Base-by-base conservation (phyloP, 345 rosid species). In the Gossypium longicalyx region DNA sequence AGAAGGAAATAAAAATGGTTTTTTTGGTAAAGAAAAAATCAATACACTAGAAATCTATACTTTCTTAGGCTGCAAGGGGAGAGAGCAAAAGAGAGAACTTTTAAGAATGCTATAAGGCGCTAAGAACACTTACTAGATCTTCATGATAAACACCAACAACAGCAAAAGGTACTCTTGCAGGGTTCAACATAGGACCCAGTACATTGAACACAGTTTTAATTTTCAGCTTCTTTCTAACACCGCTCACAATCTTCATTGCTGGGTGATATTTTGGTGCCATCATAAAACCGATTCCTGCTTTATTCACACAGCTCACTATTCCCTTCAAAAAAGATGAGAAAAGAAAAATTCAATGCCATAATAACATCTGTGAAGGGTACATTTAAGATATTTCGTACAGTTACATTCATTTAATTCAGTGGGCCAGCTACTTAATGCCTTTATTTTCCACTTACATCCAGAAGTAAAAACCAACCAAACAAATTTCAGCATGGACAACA, bases 141-240 rank as follows among this genome's bases (percentile, higher is more conserved):
- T 91, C 91, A 68, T 78, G 83, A 85, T 80, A 96, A 61, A 96
- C 98, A 75, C 99, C 99, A 70, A 91, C 98, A 58, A 93, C 98
- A 56, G 93, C 95, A 75, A 80, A 96, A 60, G 92, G 89, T 15
- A 91, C 97, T 7, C 84, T 69, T 45, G 95, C 98, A 71, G 98
- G 98, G 83, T 90, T 93, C 79, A 96, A 78, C 97, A 96, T 82
- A 13, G 97, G 99, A 61, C 99, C 99, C 81, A 96, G 76, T 29
- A 89, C 75, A 78, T 96, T 96, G 82, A 93, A 96, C 51, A 93
- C 89, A 0, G 99, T 93, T 85, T 86, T 96, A 0, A 89, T 78
- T 82, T 91, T 93, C 58, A 96, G 89, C 82, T 85, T 89, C 77
- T 90, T 91, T 74, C 99, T 85, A 74, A 93, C 95, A 63, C 92